Evolutionary conservation across 306 rosid genomes (phyloP).

Genomic region (Quercus aquifolioides): DNA sequence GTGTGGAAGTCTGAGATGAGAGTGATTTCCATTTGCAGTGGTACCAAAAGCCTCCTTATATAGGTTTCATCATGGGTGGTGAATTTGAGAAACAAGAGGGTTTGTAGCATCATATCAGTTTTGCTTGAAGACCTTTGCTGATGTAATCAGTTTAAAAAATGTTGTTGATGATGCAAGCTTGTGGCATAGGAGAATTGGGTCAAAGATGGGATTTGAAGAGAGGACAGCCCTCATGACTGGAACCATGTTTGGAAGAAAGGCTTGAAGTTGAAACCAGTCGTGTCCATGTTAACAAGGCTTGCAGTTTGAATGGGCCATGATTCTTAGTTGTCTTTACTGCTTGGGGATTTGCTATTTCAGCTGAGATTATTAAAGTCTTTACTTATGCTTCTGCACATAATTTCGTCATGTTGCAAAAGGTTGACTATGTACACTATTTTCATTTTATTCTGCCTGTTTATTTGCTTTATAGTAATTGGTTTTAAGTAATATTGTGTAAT

Average conservation of each 20-base stretch:
- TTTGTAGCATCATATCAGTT: slow-evolving; percentile 23
- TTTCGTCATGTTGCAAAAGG: no score
- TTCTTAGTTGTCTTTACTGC: slow-evolving; percentile 68
- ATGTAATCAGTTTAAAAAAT: slow-evolving; percentile 45
- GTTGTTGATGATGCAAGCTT: slow-evolving; percentile 47
- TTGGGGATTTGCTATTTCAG: slow-evolving; percentile 51
- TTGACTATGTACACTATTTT: no score
- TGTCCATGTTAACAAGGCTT: slow-evolving; percentile 55
- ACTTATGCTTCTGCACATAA: slow-evolving; percentile 48
- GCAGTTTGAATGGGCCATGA: slow-evolving; percentile 61
- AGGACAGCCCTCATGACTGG: slow-evolving; percentile 45
- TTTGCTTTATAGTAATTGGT: not conserved
- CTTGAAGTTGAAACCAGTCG: slow-evolving; percentile 35
- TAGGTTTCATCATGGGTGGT: slow-evolving; percentile 45
- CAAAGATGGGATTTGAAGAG: no score
- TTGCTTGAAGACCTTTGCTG: slow-evolving; percentile 67
- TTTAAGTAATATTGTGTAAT: slow-evolving; percentile 22
- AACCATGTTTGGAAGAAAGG: slow-evolving; percentile 71
- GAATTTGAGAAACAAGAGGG: slow-evolving; percentile 39
- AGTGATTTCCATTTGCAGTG: slow-evolving; percentile 32
- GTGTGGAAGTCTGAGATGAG: slow-evolving; percentile 1
- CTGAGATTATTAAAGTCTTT: slow-evolving; percentile 59
- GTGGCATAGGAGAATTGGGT: slow-evolving; percentile 29
- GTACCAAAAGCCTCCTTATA: slow-evolving; percentile 42
- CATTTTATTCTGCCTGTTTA: no score